Conservation (phyloP, 176 grass and related monocot genomes). For the Saccharum spontaneum region DNA sequence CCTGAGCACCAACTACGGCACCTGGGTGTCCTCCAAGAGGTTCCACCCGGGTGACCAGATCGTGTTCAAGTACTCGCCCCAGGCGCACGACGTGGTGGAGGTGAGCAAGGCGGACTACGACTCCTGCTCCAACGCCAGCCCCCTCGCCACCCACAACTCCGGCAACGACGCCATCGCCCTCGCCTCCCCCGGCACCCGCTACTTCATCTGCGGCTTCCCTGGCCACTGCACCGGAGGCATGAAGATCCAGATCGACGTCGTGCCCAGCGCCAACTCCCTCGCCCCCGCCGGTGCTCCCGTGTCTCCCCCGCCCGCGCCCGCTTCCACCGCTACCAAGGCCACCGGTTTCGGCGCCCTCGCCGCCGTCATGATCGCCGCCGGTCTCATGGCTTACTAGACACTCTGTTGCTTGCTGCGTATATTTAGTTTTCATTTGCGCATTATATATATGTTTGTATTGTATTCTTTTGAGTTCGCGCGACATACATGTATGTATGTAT, state of each 20-base stretch:
- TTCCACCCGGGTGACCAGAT: no score
- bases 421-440: not conserved
- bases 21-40: no score
- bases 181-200: no score
- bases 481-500: not conserved
- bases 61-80: no score
- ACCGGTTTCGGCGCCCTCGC: not conserved
- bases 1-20: no score
- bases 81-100: no score
- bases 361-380: not conserved
- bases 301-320: not conserved
- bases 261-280: not conserved
- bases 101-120: no score
- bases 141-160: no score
- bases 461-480: not conserved
- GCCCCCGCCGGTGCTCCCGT: slow-evolving; percentile 7
- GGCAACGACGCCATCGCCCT: no score
- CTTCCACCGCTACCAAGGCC: not conserved
- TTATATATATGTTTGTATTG: not conserved
- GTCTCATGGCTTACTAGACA: slow-evolving; percentile 21
- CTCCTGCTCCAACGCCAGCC: no score
- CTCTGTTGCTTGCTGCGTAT: not conserved
- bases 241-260: slow-evolving; percentile 29
- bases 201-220: no score
- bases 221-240: no score